Base-by-base conservation (phyloP, 257 asterid genomes). In the Cruciata laevipes region DNA sequence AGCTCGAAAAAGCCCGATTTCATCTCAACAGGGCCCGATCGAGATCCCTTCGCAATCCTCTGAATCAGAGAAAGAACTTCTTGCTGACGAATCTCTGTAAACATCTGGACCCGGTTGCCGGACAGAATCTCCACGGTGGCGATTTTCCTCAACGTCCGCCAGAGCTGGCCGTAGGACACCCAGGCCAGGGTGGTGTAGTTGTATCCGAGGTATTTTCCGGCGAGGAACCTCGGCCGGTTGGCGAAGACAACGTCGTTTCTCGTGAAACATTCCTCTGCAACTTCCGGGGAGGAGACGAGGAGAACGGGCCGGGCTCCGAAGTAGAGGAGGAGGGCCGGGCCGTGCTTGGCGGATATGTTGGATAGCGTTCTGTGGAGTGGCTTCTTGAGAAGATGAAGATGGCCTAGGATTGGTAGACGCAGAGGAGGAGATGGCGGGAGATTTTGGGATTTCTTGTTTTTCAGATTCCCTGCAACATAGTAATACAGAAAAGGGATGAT, bases 361-460 rank as follows among this genome's bases (percentile, higher is more conserved):
- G 92, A 71, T 0, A 89, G 77, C 71, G 87, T 65, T 65, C 87
- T 33, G 47, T 86, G 88, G 76, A 88, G 81, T 0, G 98, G 95
- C 11, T 72, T 80, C 53, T 65, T 73, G 67, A 89, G 70, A 2
- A 91, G 84, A 69, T 84, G 78, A 74, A 86, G 78, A 78, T 87
- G 95, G 66, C 96, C 96, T 5, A 89, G 27, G 35, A 87, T 53
- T 35, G 95, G 98, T 24, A 89, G 79, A 56, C 78, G 7, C 7
- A 83, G 85, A 61, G 78, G 85, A 2, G 95, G 95, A 69, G 73
- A 67, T 1, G 96, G 96, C 6, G 96, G 96, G 25, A 80, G 92
- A 65, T 85, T 87, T 27, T 73, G 76, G 4, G 79, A 58, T n/a
- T 75, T 85, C 83, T 76, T 74, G 7, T 71, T 60, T 16, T 84